Evolutionary conservation across 2,329 filamentous ascomycete species (phyloP), one percentile per base, ranked within the genome.

Genomic region (Ilyonectria sp.): DNA sequence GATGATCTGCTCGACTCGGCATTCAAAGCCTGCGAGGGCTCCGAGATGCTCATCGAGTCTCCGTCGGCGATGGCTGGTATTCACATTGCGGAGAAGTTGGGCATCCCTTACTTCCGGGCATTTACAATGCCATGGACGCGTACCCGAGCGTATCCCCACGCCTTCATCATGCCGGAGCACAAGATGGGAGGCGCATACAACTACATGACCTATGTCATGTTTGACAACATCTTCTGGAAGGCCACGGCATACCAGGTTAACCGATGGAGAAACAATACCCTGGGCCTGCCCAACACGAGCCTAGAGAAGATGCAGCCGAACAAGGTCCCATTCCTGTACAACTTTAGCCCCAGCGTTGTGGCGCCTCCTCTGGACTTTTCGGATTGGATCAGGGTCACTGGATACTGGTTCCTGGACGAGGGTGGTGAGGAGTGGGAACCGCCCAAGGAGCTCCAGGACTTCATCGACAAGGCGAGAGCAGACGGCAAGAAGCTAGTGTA

Each of bases 101-200:
- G 90, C 15, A 97, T 99, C 50, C 96, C 96, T 0, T 99, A 99
- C 80, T 98, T 98, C 84, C 91, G 96, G 63, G 95, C 95, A 0
- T 99, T 99, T 78, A 97, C 94, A 19, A 99, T 99, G 96, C 96
- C 96, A 0, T 99, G 96, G 96, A 97, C 96, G 0, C 91, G 95
- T 55, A 99, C 96, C 17, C 88, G 96, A 60, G 94, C 95, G 1
- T 99, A 99, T 75, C 96, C 96, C 2, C 96, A 99, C 80, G 96
- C 96, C 0, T 99, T 99, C 81, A 92, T 95, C 29, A 95, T 97
- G 69, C 93, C 94, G 1, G 93, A 97, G 69, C 91, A 93, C 80
- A 98, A 97, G 82, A 94, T 97, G 90, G 96, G 96, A 61, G 96
- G 96, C 26, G 92, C 92, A 0, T 98, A 97, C 84, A 99, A 99